A percentile compares a stretch with the other conserved stretches of the same genome.
phyloP scores from a whole-genome alignment of 257 asterid genomes.

The Cordia subcordata region DNA sequence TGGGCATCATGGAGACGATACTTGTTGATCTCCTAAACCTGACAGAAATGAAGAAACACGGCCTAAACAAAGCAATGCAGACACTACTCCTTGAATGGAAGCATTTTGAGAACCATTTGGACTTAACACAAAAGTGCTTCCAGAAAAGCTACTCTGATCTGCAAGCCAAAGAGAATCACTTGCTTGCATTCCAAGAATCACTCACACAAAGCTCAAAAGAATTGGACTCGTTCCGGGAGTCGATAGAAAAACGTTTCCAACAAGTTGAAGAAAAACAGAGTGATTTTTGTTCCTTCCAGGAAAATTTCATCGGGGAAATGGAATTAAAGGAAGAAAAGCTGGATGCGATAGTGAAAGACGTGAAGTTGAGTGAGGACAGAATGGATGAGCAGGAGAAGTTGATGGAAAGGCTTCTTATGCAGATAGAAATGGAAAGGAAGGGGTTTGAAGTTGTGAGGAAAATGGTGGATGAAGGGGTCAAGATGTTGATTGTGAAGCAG shows the following conservation, averaged over 20 bases:
- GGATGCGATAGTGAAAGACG: neutral
- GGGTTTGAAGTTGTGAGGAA: slow-evolving; percentile 1
- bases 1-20: slow-evolving; percentile 12
- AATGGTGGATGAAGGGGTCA: slow-evolving; percentile 5
- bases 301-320: slow-evolving; percentile 1
- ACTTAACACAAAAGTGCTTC: slow-evolving; percentile 1
- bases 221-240: slow-evolving; percentile 2
- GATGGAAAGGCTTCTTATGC: slow-evolving; percentile 6
- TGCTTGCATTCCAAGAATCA: slow-evolving; percentile 18
- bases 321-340: neutral
- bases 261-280: slow-evolving; percentile 13
- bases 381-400: slow-evolving; percentile 16
- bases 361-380: slow-evolving; percentile 12
- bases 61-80: slow-evolving; percentile 4
- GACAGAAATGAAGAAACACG: slow-evolving; percentile 5
- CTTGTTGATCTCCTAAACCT: slow-evolving; percentile 1
- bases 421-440: slow-evolving; percentile 2
- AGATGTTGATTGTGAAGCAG: slow-evolving; percentile 4
- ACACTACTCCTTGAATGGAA: slow-evolving; percentile 6
- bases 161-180: slow-evolving; percentile 6
- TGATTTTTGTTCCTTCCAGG: slow-evolving; percentile 6
- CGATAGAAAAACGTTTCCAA: neutral
- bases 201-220: neutral
- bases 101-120: slow-evolving; percentile 8
- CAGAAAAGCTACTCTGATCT: slow-evolving; percentile 7